phyloP scores from a whole-genome alignment of 768 basidiomycete genomes.

The Dentipellis sp. region DNA sequence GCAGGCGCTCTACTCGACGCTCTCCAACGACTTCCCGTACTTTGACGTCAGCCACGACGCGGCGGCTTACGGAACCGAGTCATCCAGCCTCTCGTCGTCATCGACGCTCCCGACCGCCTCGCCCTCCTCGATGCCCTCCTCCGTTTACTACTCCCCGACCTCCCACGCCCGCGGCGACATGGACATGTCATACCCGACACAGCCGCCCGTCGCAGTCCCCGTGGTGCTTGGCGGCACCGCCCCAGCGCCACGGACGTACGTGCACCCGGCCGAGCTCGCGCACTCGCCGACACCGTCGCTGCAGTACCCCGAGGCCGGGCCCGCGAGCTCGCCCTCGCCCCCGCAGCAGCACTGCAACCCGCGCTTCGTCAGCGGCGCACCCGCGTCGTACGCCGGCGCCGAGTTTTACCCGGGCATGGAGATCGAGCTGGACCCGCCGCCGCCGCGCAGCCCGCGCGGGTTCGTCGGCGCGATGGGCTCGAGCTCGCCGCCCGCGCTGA shows the following conservation, averaged over 20 bases:
- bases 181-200: not conserved
- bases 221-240: not conserved
- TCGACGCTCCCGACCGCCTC: not conserved
- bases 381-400: not conserved
- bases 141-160: not conserved
- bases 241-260: not conserved
- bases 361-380: not conserved
- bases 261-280: not conserved
- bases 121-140: not conserved
- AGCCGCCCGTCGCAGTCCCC: not conserved
- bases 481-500: slow-evolving; percentile 13
- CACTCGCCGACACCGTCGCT: not conserved
- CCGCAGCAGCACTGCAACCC: not conserved
- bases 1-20: not conserved
- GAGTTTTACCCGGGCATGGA: not conserved
- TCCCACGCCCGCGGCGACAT: not conserved
- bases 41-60: not conserved
- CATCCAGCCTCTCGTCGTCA: not conserved
- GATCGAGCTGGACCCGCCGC: not conserved
- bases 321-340: not conserved
- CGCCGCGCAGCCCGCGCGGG: too few relatives aligned
- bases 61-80: not conserved
- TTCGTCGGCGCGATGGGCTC: slow-evolving; percentile 8
- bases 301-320: not conserved
- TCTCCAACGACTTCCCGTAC: not conserved